A percentile compares a stretch with the other conserved stretches of the same genome.
These are phyloP conservation scores for Vigna trinervia DNA, from an alignment of 306 rosid genomes.

Conservation along the genomic window DNA sequence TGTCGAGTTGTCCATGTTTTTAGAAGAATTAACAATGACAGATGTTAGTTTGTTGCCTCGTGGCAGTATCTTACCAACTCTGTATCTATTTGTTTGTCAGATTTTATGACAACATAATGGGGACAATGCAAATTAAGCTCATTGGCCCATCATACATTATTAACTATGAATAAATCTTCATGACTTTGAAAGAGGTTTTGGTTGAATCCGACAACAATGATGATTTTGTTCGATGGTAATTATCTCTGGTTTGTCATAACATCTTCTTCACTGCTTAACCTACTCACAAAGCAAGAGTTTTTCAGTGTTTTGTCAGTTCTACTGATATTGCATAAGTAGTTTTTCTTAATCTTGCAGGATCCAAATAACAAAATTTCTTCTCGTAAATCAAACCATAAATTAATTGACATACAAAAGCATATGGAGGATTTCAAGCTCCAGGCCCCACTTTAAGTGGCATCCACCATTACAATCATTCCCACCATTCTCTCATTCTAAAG, in stretches of 20 bases:
- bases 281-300: slow-evolving; percentile 7
- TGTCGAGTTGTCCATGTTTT: slow-evolving; percentile 45
- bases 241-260: slow-evolving; percentile 31
- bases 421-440: slow-evolving; percentile 50
- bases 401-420: slow-evolving; percentile 55
- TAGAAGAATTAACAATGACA: slow-evolving; percentile 13
- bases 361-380: background rate
- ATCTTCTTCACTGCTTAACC: slow-evolving; percentile 35
- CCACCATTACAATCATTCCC: slow-evolving; percentile 62
- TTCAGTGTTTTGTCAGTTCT: no score
- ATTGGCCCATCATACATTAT: background rate
- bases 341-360: slow-evolving; percentile 5
- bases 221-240: slow-evolving; percentile 19
- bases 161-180: no score
- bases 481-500: slow-evolving; percentile 50
- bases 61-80: slow-evolving; percentile 32
- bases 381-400: slow-evolving; percentile 60
- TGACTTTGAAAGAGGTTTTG: slow-evolving; percentile 18
- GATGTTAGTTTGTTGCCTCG: background rate
- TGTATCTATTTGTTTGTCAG: slow-evolving; percentile 15
- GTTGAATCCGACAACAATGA: slow-evolving; percentile 40
- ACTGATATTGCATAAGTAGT: background rate
- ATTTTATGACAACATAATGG: slow-evolving; percentile 13
- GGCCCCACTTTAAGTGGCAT: slow-evolving; percentile 60
- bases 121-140: slow-evolving; percentile 20